Evolutionary conservation across 1,284 basidiomycete genomes (phyloP).

Genomic region (Schizophyllum amplum): DNA sequence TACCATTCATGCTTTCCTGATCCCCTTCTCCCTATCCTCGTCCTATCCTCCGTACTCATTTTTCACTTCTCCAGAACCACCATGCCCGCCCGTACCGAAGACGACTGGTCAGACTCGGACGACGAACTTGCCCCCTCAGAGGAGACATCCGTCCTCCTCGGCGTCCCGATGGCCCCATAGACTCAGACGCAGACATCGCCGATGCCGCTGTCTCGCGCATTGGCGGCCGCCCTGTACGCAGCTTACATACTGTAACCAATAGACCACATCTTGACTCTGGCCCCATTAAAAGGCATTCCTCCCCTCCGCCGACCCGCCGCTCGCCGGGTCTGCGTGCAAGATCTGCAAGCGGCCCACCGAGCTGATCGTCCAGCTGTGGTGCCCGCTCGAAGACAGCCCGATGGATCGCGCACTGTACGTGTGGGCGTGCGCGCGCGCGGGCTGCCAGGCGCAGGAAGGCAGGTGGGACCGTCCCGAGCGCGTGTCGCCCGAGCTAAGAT

Average conservation of each 20-base stretch:
- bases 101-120: slow-evolving; percentile 75
- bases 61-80: slow-evolving; percentile 9
- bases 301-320: slow-evolving; percentile 42
- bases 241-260: slow-evolving; percentile 34
- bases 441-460: slow-evolving; percentile 66
- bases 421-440: slow-evolving; percentile 63
- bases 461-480: slow-evolving; percentile 41
- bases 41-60: slow-evolving; percentile 15
- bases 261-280: slow-evolving; percentile 23
- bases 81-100: slow-evolving; percentile 33
- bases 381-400: slow-evolving; percentile 73
- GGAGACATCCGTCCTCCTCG: slow-evolving; percentile 67
- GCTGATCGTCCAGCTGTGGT: slow-evolving; percentile 77
- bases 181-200: slow-evolving; percentile 43
- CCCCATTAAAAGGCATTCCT: slow-evolving; percentile 45
- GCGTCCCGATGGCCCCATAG: slow-evolving; percentile 68
- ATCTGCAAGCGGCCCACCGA: slow-evolving; percentile 66
- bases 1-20: slow-evolving; percentile 94
- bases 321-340: slow-evolving; percentile 58
- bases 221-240: slow-evolving; percentile 79
- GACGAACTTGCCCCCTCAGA: slow-evolving; percentile 45
- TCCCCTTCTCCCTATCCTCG: slow-evolving; percentile 19
- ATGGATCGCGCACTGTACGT: slow-evolving; percentile 76
- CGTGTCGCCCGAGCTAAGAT: slow-evolving; percentile 7
- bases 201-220: slow-evolving; percentile 80